These are phyloP conservation scores for Wilcoxina mikolae DNA, from an alignment of 495 filamentous ascomycete genomes.

Conservation along the genomic window DNA sequence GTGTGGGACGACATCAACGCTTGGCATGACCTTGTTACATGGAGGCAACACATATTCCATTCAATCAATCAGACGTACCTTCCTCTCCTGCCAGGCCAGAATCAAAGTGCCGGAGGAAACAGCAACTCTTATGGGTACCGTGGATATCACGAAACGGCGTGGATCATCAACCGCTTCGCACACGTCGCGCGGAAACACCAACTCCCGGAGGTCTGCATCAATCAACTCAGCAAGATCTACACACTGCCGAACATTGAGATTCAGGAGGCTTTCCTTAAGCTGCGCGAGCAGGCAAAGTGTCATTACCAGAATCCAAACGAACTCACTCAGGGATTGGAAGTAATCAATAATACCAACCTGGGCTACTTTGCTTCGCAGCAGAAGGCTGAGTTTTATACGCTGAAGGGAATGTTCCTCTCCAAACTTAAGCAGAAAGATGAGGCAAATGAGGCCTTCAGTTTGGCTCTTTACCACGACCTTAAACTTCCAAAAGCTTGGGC, in stretches of 20 bases:
- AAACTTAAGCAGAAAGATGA: slow-evolving; percentile 80
- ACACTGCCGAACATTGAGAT: slow-evolving; percentile 99
- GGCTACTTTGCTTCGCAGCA: slow-evolving; percentile 93
- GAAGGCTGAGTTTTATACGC: slow-evolving; percentile 96
- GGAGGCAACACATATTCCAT: slow-evolving; percentile 97
- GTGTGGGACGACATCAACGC: slow-evolving; percentile 99
- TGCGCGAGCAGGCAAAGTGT: slow-evolving; percentile 93
- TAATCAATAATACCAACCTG: slow-evolving; percentile 98
- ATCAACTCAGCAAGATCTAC: slow-evolving; percentile 91
- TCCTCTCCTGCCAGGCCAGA: slow-evolving; percentile 62
- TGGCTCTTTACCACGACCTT: slow-evolving; percentile 87
- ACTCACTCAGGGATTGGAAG: slow-evolving; percentile 80
- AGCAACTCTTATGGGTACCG: slow-evolving; percentile 76
- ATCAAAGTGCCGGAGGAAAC: slow-evolving; percentile 61
- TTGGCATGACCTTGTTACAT: slow-evolving; percentile 97
- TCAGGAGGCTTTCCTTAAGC: slow-evolving; percentile 94
- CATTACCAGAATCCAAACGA: slow-evolving; percentile 93
- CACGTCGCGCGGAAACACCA: slow-evolving; percentile 96
- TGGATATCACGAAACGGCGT: slow-evolving; percentile 95
- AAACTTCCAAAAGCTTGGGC: slow-evolving; percentile 95
- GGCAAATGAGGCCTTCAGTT: slow-evolving; percentile 84
- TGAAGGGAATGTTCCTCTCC: slow-evolving; percentile 98
- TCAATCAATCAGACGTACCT: slow-evolving; percentile 93
- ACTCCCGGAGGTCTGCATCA: slow-evolving; percentile 92
- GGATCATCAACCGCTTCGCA: slow-evolving; percentile 99